phyloP scores from a whole-genome alignment of 495 filamentous ascomycete genomes.

The Penicillium malachiteum region DNA sequence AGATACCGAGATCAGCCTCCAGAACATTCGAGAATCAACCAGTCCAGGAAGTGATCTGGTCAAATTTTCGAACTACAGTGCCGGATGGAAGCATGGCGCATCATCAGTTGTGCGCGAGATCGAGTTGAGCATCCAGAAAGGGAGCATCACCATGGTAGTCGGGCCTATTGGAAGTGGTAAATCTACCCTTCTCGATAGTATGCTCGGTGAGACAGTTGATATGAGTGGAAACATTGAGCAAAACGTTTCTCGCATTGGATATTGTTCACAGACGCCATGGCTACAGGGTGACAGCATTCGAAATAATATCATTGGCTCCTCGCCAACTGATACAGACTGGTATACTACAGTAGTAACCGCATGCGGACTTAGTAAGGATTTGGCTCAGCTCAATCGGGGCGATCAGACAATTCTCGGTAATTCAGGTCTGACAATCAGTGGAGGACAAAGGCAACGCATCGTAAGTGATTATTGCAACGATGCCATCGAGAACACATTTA shows the following conservation, averaged over 20 bases:
- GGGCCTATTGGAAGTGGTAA: background rate
- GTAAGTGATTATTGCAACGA: background rate
- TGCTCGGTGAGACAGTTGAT: background rate
- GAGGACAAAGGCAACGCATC: slow-evolving; percentile 39
- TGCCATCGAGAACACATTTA: too few species aligned
- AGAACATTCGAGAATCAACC: background rate
- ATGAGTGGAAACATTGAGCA: too few species aligned
- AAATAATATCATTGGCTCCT: slow-evolving; percentile 32
- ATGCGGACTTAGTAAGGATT: slow-evolving; percentile 33
- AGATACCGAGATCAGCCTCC: too few species aligned
- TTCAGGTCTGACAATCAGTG: slow-evolving; percentile 31
- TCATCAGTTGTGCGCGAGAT: background rate
- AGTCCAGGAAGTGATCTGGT: background rate
- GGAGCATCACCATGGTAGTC: background rate
- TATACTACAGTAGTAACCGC: slow-evolving; percentile 36
- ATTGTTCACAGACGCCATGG: slow-evolving; percentile 31
- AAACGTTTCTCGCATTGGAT: background rate
- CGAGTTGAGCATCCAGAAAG: background rate
- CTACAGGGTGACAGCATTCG: slow-evolving; percentile 39
- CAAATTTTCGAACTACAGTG: background rate
- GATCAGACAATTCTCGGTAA: slow-evolving; percentile 17
- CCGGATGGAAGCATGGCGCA: background rate
- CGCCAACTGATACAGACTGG: slow-evolving; percentile 29
- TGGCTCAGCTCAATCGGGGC: slow-evolving; percentile 29
- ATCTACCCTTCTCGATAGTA: background rate